phyloP scores from a whole-genome alignment of 352 stramenopile genomes.

The Pythium aphanidermatum region DNA sequence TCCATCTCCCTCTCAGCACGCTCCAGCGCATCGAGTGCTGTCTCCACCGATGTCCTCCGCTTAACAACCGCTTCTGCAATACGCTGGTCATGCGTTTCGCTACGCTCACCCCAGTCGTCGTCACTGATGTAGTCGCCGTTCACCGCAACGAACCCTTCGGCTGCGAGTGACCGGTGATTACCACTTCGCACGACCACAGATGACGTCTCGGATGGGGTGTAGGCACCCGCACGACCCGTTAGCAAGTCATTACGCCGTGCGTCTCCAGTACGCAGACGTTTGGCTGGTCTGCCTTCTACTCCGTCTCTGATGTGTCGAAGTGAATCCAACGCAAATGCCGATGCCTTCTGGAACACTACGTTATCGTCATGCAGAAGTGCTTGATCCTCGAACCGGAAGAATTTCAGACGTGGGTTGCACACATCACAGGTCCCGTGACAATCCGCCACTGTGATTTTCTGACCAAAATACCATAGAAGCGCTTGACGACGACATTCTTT shows the following conservation, averaged over 20 bases:
- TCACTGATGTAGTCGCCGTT: slow-evolving; percentile 37
- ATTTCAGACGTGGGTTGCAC: slow-evolving; percentile 45
- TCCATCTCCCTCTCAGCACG: slow-evolving; percentile 25
- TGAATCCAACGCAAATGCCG: slow-evolving; percentile 3
- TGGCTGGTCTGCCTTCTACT: slow-evolving; percentile 14
- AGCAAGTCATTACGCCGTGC: slow-evolving; percentile 35
- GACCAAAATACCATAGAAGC: slow-evolving; percentile 50
- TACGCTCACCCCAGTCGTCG: slow-evolving; percentile 3
- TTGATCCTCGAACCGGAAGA: slow-evolving; percentile 36
- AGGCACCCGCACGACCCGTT: slow-evolving; percentile 35
- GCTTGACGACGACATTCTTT: slow-evolving; percentile 47
- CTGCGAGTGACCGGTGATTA: slow-evolving; percentile 23
- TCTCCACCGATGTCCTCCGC: slow-evolving; percentile 22
- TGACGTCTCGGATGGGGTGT: slow-evolving; percentile 38
- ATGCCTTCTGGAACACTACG: background rate
- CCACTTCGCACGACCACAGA: slow-evolving; percentile 34
- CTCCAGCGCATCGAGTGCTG: slow-evolving; percentile 33
- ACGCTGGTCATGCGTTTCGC: no score
- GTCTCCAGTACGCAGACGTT: slow-evolving; percentile 27
- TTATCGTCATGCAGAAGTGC: background rate
- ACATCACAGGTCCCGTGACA: slow-evolving; percentile 49
- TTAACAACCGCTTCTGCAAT: background rate
- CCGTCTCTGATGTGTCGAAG: slow-evolving; percentile 9
- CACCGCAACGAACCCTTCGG: slow-evolving; percentile 46
- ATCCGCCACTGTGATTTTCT: slow-evolving; percentile 35